Evolutionary conservation across 495 filamentous ascomycete species (phyloP), one percentile per base, ranked within the genome.

Genomic region (Aspergillus wentii): DNA sequence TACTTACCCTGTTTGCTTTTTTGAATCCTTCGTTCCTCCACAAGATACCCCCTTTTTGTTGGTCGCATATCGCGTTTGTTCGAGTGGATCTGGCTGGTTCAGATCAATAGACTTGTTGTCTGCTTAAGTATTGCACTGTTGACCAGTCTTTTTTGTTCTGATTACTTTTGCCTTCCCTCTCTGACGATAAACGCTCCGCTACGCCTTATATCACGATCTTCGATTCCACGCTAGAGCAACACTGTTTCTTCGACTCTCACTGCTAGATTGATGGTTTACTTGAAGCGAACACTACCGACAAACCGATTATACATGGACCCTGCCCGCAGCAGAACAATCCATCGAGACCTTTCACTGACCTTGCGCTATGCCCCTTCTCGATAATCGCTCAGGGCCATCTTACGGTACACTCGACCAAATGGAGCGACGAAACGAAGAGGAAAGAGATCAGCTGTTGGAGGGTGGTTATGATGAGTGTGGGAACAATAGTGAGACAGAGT

Each of bases 391-490:
- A 30, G 57, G 52, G 41, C 52, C 57, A 17, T 67, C 64, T 21
- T 71, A 71, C 54, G 67, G 67, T 38, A 57, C 67, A 22, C 49
- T 66, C 13, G 56, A 60, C 19, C 36, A 43, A 15, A 59, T 52
- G 34, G 37, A 48, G 15, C 40, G 32, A 41, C 29, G 45, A 34
- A 50, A 48, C 28, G 54, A 64, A n/a, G 35, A 53, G 5, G 66
- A 67, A 35, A 44, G 47, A 30, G 61, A 66, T 11, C 56, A 47
- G 26, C 51, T 71, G 23, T 48, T 69, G 11, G 46, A 47, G 14
- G 46, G 52, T 38, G 57, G 53, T 19, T 54, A 54, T 35, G 52
- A 63, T 9, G 49, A 43, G 10, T 56, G 62, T 3, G 52, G 38
- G 6, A 45, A 54, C 29, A 30, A 40, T 3, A 60, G 52, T 30